A percentile compares a stretch with the other conserved stretches of the same genome.
Evolutionary conservation across 2,329 filamentous ascomycete species (phyloP).

Genomic region (Fusarium pilosicola): DNA sequence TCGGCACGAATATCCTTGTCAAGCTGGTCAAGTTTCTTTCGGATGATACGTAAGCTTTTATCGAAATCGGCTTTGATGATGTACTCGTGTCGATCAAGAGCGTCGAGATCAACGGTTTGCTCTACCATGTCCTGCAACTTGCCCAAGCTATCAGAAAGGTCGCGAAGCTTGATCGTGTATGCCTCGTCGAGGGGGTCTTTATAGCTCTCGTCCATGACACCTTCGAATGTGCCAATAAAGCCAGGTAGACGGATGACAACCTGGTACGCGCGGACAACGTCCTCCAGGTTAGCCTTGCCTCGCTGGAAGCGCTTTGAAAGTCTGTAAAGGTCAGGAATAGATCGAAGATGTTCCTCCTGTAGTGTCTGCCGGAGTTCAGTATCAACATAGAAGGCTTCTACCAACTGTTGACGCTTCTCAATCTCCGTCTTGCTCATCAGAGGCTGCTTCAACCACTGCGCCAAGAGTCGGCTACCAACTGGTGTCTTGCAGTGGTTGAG

Average conservation of each 20-base stretch:
- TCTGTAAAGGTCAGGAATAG: conserved; percentile 93
- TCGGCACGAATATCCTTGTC: conserved; percentile 85
- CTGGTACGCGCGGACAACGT: conserved; percentile 95
- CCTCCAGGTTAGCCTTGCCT: conserved; percentile 89
- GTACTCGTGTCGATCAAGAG: conserved; percentile 96
- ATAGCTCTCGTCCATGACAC: conserved; percentile 95
- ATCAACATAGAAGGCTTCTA: conserved; percentile 93
- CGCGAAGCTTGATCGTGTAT: conserved; percentile 85
- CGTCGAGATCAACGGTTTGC: conserved; percentile 95
- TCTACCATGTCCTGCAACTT: conserved; percentile 98
- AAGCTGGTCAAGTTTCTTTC: conserved; percentile 88
- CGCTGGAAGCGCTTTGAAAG: conserved; percentile 95
- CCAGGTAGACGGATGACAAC: conserved; percentile 91
- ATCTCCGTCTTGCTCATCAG: conserved; percentile 92
- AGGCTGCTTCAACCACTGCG: conserved; percentile 98
- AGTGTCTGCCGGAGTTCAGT: conserved; percentile 94
- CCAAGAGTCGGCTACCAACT: conserved; percentile 85
- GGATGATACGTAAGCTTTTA: conserved; percentile 85
- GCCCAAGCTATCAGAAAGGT: conserved; percentile 79
- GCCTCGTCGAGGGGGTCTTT: conserved; percentile 85
- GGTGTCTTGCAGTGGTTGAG: conserved; percentile 98
- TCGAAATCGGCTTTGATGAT: conserved; percentile 99
- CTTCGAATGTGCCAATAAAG: conserved; percentile 88
- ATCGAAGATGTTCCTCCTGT: conserved; percentile 94
- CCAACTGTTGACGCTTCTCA: conserved; percentile 89